These are phyloP conservation scores for Metschnikowia drakensbergensis DNA, from an alignment of 805 yeast species.

Conservation along the genomic window DNA sequence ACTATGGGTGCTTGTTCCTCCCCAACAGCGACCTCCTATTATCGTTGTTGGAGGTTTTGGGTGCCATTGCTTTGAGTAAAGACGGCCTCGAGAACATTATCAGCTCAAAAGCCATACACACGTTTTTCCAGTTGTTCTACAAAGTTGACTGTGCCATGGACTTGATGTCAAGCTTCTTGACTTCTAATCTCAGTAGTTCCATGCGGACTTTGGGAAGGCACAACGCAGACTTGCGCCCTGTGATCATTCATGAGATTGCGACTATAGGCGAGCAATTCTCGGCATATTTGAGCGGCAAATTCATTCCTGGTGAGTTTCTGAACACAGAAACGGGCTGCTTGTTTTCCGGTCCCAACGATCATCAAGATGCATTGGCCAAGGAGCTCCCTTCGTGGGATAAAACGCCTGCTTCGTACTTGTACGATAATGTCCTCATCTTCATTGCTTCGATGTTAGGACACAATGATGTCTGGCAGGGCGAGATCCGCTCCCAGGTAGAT, in stretches of 20 bases:
- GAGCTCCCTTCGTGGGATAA: constrained; percentile 1
- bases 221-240: constrained; percentile 66
- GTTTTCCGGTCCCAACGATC: constrained; percentile 27
- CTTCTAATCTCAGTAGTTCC: constrained; percentile 56
- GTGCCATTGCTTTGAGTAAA: constrained; percentile 75
- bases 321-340: constrained; percentile 37
- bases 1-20: constrained; percentile 52
- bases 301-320: constrained; percentile 42
- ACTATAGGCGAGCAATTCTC: constrained; percentile 46
- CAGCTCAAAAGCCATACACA: constrained; percentile 32
- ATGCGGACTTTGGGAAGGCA: constrained; percentile 83
- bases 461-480: background rate
- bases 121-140: constrained; percentile 49
- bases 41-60: constrained; percentile 61
- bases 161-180: constrained; percentile 46
- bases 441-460: background rate
- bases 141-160: constrained; percentile 49
- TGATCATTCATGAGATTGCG: constrained; percentile 48
- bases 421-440: background rate
- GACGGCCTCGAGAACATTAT: constrained; percentile 64
- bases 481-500: background rate
- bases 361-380: background rate
- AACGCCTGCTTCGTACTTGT: background rate
- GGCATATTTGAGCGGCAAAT: constrained; percentile 26
- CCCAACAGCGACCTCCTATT: constrained; percentile 56